Conservation (phyloP, 805 yeast genomes). For the Komagataella ulmi region DNA sequence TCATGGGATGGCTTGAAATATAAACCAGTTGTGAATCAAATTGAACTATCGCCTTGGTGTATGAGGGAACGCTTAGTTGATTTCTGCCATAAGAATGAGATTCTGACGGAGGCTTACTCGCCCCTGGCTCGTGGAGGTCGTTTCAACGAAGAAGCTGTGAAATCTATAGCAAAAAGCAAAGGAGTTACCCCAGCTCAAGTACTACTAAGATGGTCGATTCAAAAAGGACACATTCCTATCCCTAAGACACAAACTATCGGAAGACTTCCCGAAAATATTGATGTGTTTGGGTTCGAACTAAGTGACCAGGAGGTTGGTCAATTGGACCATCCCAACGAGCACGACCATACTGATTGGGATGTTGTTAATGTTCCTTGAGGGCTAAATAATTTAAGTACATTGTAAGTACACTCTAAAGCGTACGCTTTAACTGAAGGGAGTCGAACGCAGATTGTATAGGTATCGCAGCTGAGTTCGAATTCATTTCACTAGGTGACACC, state of each 20-base stretch:
- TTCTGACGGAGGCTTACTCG: slow-evolving; percentile 63
- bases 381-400: neutral
- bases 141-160: slow-evolving; percentile 39
- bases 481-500: neutral
- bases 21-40: slow-evolving; percentile 67
- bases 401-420: no score
- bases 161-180: slow-evolving; percentile 32
- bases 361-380: slow-evolving; percentile 42
- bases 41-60: slow-evolving; percentile 79
- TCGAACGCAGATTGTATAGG: no score
- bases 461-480: neutral
- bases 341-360: slow-evolving; percentile 73
- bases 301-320: slow-evolving; percentile 23
- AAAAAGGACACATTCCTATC: slow-evolving; percentile 58
- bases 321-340: slow-evolving; percentile 37
- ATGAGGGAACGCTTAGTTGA: slow-evolving; percentile 52
- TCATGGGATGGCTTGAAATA: slow-evolving; percentile 37
- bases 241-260: slow-evolving; percentile 46
- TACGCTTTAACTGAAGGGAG: no score
- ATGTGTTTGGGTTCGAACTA: slow-evolving; percentile 36
- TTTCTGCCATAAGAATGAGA: slow-evolving; percentile 39
- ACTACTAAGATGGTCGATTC: slow-evolving; percentile 58
- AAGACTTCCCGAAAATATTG: slow-evolving; percentile 42
- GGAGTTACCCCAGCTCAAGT: slow-evolving; percentile 46
- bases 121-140: slow-evolving; percentile 57